phyloP scores from a whole-genome alignment of 768 basidiomycete species.

The Leccinum boreale region DNA sequence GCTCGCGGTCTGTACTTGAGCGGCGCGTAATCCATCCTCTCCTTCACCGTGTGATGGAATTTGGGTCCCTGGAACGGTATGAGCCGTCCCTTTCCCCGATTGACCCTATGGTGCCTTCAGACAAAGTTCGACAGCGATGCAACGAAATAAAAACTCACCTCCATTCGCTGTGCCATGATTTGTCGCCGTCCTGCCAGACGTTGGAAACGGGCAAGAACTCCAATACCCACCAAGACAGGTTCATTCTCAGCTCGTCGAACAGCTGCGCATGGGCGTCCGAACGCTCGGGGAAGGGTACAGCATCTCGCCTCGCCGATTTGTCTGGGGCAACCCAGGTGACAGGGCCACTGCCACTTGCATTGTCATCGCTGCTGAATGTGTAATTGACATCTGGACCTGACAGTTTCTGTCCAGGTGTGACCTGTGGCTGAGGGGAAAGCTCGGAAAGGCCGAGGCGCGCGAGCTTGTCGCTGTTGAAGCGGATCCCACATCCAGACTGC shows the following conservation, averaged over 20 bases:
- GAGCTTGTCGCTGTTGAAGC: conserved; percentile 53
- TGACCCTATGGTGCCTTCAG: conserved; percentile 23
- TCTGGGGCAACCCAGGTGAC: not conserved
- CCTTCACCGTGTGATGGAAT: conserved; percentile 63
- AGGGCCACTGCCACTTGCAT: not conserved
- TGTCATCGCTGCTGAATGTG: not conserved
- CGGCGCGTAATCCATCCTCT: conserved; percentile 46
- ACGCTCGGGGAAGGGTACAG: conserved; percentile 1
- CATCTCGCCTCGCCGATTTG: not conserved
- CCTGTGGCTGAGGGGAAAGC: conserved; percentile 8
- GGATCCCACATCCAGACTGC: conserved; percentile 51
- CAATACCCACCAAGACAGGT: conserved; percentile 66
- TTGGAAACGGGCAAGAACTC: conserved; percentile 59
- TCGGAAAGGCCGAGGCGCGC: conserved; percentile 37
- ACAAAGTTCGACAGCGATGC: not conserved
- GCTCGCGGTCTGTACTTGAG: conserved; percentile 61
- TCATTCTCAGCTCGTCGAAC: conserved; percentile 47
- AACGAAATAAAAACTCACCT: conserved; percentile 43
- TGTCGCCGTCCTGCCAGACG: conserved; percentile 53
- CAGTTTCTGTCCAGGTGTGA: not conserved
- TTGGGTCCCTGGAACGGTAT: conserved; percentile 46
- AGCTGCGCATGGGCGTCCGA: conserved; percentile 43
- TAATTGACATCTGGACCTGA: not conserved
- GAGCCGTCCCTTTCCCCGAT: conserved; percentile 57
- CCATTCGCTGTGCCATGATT: conserved; percentile 51